Evolutionary conservation across 345 rosid genomes (phyloP).

Genomic region (Ceriops tagal): DNA sequence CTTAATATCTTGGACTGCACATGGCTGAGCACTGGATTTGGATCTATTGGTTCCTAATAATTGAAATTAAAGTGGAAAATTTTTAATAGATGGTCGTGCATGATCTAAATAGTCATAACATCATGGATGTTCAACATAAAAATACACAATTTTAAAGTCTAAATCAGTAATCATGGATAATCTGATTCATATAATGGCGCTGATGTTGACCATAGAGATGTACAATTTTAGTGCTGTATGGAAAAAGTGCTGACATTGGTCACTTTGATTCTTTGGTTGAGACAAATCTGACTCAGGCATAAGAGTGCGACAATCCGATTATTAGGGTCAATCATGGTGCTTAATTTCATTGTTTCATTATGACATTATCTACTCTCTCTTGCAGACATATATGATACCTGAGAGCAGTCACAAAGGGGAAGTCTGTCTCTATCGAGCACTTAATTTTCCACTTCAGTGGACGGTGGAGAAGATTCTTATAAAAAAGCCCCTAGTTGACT

Average conservation of each 20-base stretch:
- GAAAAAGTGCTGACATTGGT: background rate
- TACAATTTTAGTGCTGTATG: background rate
- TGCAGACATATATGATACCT: slow-evolving; percentile 93
- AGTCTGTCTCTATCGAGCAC: slow-evolving; percentile 73
- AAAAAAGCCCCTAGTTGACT: slow-evolving; percentile 69
- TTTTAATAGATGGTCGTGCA: background rate
- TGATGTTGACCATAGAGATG: background rate
- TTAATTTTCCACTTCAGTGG: slow-evolving; percentile 80
- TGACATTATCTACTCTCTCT: slow-evolving; percentile 3
- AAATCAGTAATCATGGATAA: background rate
- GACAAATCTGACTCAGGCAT: background rate
- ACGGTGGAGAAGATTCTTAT: slow-evolving; percentile 58
- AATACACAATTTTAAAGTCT: background rate
- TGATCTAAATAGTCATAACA: background rate
- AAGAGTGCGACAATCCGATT: background rate
- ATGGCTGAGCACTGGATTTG: background rate
- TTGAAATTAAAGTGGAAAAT: background rate
- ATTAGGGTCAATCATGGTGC: background rate
- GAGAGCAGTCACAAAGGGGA: slow-evolving; percentile 72
- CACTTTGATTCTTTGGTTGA: background rate
- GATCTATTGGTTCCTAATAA: background rate
- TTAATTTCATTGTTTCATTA: background rate
- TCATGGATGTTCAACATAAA: background rate
- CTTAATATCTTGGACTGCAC: background rate
- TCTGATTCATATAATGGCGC: background rate